phyloP scores from a whole-genome alignment of 108 stramenopile genomes.

The Nitzschia palea region DNA sequence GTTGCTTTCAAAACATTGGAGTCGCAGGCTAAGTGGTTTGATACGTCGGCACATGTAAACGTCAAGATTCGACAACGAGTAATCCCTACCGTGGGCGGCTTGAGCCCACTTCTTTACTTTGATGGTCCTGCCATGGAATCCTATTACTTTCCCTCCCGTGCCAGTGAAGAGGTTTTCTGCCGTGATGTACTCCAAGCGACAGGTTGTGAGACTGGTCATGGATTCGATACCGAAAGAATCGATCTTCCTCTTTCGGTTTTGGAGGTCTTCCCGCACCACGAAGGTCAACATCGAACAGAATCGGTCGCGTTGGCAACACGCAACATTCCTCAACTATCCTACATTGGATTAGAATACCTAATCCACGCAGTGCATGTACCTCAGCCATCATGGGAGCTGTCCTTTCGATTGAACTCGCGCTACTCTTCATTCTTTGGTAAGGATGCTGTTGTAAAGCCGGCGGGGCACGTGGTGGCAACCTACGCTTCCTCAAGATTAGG shows the following conservation, averaged over 20 bases:
- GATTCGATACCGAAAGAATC: slow-evolving; percentile 31
- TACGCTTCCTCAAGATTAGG: background rate
- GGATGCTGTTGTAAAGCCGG: background rate
- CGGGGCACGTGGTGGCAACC: background rate
- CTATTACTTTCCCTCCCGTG: slow-evolving; percentile 56
- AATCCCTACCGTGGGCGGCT: slow-evolving; percentile 38
- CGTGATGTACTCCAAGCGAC: slow-evolving; percentile 1
- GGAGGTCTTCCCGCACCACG: slow-evolving; percentile 5
- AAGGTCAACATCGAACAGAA: slow-evolving; percentile 36
- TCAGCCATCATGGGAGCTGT: slow-evolving; percentile 4
- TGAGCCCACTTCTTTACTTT: slow-evolving; percentile 51
- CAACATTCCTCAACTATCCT: slow-evolving; percentile 29
- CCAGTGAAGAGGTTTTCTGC: slow-evolving; percentile 56
- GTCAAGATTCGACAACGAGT: slow-evolving; percentile 55
- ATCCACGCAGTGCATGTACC: slow-evolving; percentile 6
- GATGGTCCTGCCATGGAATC: slow-evolving; percentile 73
- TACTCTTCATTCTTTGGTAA: background rate
- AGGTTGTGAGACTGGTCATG: slow-evolving; percentile 18
- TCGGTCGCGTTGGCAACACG: slow-evolving; percentile 30
- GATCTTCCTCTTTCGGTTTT: slow-evolving; percentile 19
- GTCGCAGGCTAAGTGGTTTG: slow-evolving; percentile 51
- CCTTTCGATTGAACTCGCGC: background rate
- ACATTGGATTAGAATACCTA: slow-evolving; percentile 37
- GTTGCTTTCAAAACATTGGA: slow-evolving; percentile 57
- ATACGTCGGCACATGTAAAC: slow-evolving; percentile 50